Evolutionary conservation across 257 asterid genomes (phyloP), one percentile per base, ranked within the genome.

Genomic region (Ballota nigra): DNA sequence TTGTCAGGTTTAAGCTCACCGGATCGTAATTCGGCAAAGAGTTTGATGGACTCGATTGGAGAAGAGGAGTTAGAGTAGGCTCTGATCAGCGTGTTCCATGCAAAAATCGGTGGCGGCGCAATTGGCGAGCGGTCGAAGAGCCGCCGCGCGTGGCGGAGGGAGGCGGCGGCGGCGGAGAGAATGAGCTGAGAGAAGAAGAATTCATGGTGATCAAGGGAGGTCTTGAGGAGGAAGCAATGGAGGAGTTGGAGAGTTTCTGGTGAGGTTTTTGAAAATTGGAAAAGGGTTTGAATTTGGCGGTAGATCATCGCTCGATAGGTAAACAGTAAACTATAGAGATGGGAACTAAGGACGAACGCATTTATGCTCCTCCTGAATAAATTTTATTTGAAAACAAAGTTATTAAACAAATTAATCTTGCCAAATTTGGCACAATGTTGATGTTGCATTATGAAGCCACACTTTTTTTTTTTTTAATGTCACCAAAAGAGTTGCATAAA

Each of bases 41-140:
- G 74, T 15, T 49, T 85, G 34, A 88, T 38, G 0, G 92, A 69
- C 72, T 90, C 83, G 3, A 49, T 2, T 5, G 90, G 83, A 4
- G 69, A 70, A 28, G 86, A 38, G 24, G 78, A 75, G 76, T 79
- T 86, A 28, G 94, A 79, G 78, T 88, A 88, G 5, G 79, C 86
- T 77, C 47, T 80, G 76, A 88, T 85, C 13, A 88, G 47, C 28
- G 86, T 75, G 76, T 91, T 91, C 86, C 87, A 73, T 4, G 97
- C 84, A 47, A 88, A 90, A 29, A 83, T 78, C 2, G 88, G 85
- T 3, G 86, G 86, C 6, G 89, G 94, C 16, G 58, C 65, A 55
- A 81, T 71, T 2, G 83, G 84, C 2, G 93, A 76, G 33, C 63
- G 8, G 22, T 86, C 77, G 33, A 88, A 87, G 59, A 81, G 63